Evolutionary conservation across 164 flowering plant species (phyloP), one percentile per base, ranked within the genome.

Genomic region (Platanus orientalis): DNA sequence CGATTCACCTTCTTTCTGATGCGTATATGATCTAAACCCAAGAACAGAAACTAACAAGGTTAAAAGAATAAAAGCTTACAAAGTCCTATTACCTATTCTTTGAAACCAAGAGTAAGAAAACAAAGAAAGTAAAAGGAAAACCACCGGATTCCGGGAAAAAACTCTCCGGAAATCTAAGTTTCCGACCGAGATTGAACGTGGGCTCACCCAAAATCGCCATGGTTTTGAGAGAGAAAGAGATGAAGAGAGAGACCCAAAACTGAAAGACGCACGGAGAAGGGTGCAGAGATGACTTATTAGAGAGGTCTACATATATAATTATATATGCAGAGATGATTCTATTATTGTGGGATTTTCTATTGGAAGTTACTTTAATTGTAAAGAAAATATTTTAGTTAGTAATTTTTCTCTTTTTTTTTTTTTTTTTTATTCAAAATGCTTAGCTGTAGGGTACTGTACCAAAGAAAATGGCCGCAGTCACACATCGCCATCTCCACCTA

Each of bases 391-490:
- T 14, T n/a, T n/a, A n/a, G 5, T 9, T 6, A 23, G 13, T 6
- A 51, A 51, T 7, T 14, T 14, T 14, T 14, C 20, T 3, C 13
- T 23, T 1, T 25, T 19, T 57, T 7, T 44, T 19, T 42, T 21
- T 21, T 26, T 59, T 6, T 17, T 26, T 42, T 32, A n/a, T n/a
- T n/a, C n/a, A n/a, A n/a, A n/a, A 44, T 58, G 62, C 62, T 42
- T 24, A 59, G 62, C 51, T 40, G 62, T 59, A 59, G 16, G 21
- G 32, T 13, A 59, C 51, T 59, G 62, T 44, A 17, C 51, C 49
- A 6, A 34, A 5, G 2, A 6, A 49, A 20, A 49, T 36, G 17
- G n/a, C 28, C 60, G 7, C 28, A 39, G 48, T 34, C 6, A 34
- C 44, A 28, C 60, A 34, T 57, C 60, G 40, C 23, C 45, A 28